Evolutionary conservation across 768 basidiomycete genomes (phyloP).

Genomic region (Infundibulicybe gibba): DNA sequence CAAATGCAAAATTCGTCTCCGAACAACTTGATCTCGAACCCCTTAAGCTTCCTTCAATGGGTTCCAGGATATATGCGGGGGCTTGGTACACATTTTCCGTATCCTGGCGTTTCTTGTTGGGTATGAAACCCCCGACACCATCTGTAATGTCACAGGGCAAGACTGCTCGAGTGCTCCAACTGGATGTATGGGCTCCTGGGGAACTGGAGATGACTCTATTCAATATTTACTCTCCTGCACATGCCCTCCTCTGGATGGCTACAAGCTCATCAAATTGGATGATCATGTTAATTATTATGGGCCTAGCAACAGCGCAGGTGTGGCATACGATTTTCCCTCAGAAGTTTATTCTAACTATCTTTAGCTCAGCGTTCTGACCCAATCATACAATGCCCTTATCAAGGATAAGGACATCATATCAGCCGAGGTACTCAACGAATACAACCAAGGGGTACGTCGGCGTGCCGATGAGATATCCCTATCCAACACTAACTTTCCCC

Average conservation of each 20-base stretch:
- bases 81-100: constrained; percentile 51
- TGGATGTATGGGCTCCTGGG: constrained; percentile 77
- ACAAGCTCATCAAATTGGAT: constrained; percentile 76
- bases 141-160: constrained; percentile 34
- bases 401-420: constrained; percentile 76
- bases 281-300: constrained; percentile 66
- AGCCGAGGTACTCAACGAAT: constrained; percentile 81
- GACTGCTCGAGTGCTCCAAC: constrained; percentile 61
- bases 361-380: constrained; percentile 47
- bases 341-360: neutral
- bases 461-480: neutral
- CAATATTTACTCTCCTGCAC: constrained; percentile 75
- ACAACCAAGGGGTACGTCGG: constrained; percentile 66
- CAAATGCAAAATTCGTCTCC: constrained; percentile 64
- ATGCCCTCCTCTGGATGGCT: constrained; percentile 70
- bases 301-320: constrained; percentile 62
- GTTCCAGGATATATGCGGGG: constrained; percentile 35
- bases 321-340: constrained; percentile 11
- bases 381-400: constrained; percentile 58
- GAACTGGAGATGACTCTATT: constrained; percentile 69
- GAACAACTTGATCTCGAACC: constrained; percentile 46
- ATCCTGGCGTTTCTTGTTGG: constrained; percentile 66
- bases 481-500: constrained; percentile 1
- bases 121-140: constrained; percentile 45
- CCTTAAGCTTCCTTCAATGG: constrained; percentile 40